Percentiles rank a stretch among this genome's conserved stretches.
phyloP scores from a whole-genome alignment of 2,329 filamentous ascomycete genomes.

The Nothomitra cinnamomea region DNA sequence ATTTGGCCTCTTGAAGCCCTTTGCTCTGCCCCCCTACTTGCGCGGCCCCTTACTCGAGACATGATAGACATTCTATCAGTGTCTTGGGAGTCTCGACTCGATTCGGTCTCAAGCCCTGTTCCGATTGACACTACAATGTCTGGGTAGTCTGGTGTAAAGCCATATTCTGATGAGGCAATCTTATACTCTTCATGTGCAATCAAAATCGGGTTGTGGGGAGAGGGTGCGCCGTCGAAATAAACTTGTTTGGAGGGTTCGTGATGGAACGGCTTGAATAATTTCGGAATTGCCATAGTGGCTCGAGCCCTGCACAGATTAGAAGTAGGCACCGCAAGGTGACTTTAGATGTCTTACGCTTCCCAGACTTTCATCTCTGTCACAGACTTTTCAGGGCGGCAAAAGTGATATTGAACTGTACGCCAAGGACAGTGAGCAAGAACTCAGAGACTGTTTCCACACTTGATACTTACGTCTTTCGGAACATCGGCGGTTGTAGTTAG shows the following conservation, averaged over 20 bases:
- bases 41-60: not conserved
- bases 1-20: not conserved
- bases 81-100: not conserved
- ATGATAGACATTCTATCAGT: not conserved
- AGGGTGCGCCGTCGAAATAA: conserved; percentile 33
- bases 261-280: conserved; percentile 34
- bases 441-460: not conserved
- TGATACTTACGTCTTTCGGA: conserved; percentile 10
- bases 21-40: not conserved
- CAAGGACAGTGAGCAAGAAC: conserved; percentile 9
- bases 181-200: conserved; percentile 32
- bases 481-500: conserved; percentile 27
- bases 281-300: conserved; percentile 32
- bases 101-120: conserved; percentile 10
- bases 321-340: not conserved
- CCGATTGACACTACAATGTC: conserved; percentile 17
- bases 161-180: conserved; percentile 16
- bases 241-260: conserved; percentile 28
- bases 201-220: conserved; percentile 33
- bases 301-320: conserved; percentile 20
- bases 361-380: conserved; percentile 29
- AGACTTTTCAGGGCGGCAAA: conserved; percentile 23
- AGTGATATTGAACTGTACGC: conserved; percentile 19
- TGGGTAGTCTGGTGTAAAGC: conserved; percentile 16
- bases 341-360: conserved; percentile 24